Conservation (phyloP, 371 early-diverging fungal species). For the Rhizopus arrhizus region DNA sequence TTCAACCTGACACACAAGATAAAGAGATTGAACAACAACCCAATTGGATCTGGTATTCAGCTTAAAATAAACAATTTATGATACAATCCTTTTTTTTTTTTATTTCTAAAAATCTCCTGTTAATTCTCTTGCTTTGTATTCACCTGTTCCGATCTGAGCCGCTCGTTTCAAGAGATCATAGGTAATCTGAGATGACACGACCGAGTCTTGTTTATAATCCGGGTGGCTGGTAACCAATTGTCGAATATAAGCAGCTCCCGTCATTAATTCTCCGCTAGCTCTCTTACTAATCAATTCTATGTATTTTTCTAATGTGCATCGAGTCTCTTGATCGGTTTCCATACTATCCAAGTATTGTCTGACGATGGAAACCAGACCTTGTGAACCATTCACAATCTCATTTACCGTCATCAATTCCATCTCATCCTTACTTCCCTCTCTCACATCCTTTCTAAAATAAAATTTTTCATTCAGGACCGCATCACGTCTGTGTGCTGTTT, state of each 20-base stretch:
- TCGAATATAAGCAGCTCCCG: slow-evolving; percentile 91
- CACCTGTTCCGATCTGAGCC: slow-evolving; percentile 70
- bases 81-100: not conserved
- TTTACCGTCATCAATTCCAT: slow-evolving; percentile 83
- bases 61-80: not conserved
- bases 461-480: slow-evolving; percentile 84
- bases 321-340: slow-evolving; percentile 67
- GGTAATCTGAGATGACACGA: slow-evolving; percentile 80
- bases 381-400: slow-evolving; percentile 91
- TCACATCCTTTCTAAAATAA: slow-evolving; percentile 86
- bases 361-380: slow-evolving; percentile 84
- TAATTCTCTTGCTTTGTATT: slow-evolving; percentile 61
- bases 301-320: slow-evolving; percentile 73
- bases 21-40: not conserved
- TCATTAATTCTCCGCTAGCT: slow-evolving; percentile 82
- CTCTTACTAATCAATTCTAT: slow-evolving; percentile 81
- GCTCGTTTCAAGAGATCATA: slow-evolving; percentile 83
- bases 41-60: slow-evolving; percentile 6
- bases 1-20: not conserved
- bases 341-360: slow-evolving; percentile 79
- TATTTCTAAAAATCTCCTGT: slow-evolving; percentile 37
- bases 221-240: slow-evolving; percentile 89
- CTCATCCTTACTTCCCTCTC: slow-evolving; percentile 55
- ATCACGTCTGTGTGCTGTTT: slow-evolving; percentile 83
- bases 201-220: slow-evolving; percentile 90